Percentiles rank a stretch among this genome's conserved stretches.
Conservation (phyloP, 495 filamentous ascomycete species). For the Clavariopsis aquatica region DNA sequence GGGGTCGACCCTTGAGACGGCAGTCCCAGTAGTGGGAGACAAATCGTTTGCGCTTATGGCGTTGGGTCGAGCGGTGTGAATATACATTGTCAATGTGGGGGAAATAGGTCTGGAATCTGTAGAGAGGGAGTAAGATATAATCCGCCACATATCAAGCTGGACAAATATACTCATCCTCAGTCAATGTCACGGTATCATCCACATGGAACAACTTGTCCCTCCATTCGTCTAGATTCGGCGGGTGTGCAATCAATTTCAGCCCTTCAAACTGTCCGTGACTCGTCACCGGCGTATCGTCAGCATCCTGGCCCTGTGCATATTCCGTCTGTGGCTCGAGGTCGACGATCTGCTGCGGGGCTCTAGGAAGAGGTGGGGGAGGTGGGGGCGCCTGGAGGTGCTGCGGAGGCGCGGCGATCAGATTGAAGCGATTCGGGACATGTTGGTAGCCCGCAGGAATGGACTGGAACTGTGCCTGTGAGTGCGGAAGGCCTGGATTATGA, state of each 20-base stretch:
- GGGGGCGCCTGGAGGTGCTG: conserved; percentile 8
- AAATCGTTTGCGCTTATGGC: conserved; percentile 81
- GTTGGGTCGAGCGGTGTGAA: conserved; percentile 84
- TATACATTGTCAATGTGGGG: conserved; percentile 91
- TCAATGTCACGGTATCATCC: conserved; percentile 71
- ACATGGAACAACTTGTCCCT: conserved; percentile 75
- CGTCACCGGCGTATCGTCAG: conserved; percentile 38
- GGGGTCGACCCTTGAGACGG: conserved; percentile 79
- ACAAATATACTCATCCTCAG: conserved; percentile 73
- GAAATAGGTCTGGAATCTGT: conserved; percentile 83
- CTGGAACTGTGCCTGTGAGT: conserved; percentile 18
- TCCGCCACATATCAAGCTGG: neutral
- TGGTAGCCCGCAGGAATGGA: conserved; percentile 11
- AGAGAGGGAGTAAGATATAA: conserved; percentile 5
- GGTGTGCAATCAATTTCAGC: conserved; percentile 62
- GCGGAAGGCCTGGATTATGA: conserved; percentile 13
- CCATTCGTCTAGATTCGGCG: conserved; percentile 72
- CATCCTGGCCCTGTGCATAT: neutral
- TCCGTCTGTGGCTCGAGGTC: conserved; percentile 15
- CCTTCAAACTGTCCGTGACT: conserved; percentile 57
- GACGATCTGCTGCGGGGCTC: conserved; percentile 9
- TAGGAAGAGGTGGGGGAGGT: neutral
- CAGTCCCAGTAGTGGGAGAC: conserved; percentile 91
- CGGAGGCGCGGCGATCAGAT: conserved; percentile 18
- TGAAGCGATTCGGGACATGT: conserved; percentile 16